Conservation (phyloP, 352 stramenopile species). For the Phytophthora quininea region DNA sequence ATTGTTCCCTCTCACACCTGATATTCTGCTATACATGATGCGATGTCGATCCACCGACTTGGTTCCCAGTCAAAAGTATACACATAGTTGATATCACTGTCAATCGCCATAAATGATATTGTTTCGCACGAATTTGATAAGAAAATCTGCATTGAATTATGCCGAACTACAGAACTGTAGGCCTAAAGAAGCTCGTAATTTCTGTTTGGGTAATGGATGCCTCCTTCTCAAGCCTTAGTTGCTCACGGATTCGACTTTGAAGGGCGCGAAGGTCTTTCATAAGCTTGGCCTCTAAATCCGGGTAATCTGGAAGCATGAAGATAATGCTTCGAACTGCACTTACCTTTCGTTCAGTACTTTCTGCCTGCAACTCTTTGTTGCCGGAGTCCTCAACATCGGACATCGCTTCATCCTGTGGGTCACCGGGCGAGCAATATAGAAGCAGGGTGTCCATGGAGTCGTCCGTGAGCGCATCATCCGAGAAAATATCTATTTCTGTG, state of each 20-base stretch:
- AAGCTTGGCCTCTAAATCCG: conserved; percentile 1
- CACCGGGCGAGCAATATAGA: neutral
- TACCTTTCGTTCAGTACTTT: neutral
- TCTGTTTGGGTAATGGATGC: neutral
- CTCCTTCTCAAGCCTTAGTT: neutral
- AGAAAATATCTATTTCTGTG: neutral
- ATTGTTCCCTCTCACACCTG: neutral
- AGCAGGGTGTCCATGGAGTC: neutral
- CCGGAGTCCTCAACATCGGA: neutral
- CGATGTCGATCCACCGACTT: conserved; percentile 1
- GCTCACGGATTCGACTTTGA: neutral
- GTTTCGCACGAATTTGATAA: neutral
- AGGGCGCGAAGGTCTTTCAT: neutral
- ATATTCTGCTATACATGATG: neutral
- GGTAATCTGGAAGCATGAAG: conserved; percentile 1
- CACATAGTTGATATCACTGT: conserved; percentile 1
- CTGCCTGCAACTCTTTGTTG: neutral
- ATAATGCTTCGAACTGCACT: neutral
- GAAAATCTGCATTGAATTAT: too few species aligned
- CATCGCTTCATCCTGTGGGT: neutral
- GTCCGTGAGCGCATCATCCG: neutral
- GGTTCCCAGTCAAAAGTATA: conserved; percentile 1
- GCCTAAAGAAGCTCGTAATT: neutral
- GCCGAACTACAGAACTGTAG: too few species aligned
- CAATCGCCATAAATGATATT: conserved; percentile 2